These are phyloP conservation scores for Populus pruinosa DNA, from an alignment of 345 rosid genomes.

Conservation along the genomic window DNA sequence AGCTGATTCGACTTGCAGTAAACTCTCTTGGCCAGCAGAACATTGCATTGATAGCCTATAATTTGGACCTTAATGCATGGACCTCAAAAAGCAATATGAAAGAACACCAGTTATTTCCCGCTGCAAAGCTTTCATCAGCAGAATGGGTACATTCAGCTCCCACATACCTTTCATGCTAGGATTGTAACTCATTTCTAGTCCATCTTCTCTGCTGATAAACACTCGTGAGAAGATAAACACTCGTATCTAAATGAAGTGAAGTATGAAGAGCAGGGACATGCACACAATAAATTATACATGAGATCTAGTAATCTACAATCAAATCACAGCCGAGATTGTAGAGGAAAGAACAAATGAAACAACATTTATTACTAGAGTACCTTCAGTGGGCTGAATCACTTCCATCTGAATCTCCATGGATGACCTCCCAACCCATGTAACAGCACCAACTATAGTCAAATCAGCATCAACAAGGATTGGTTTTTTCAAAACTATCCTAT, in stretches of 20 bases:
- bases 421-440: constrained; percentile 87
- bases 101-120: neutral
- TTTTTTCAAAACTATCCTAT: constrained; percentile 63
- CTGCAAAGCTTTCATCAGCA: neutral
- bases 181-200: neutral
- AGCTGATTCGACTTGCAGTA: too few relatives aligned
- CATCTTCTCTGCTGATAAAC: neutral
- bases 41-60: neutral
- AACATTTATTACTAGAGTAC: constrained; percentile 23
- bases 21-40: too few relatives aligned
- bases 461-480: constrained; percentile 59
- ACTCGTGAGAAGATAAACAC: neutral
- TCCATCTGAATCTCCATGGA: constrained; percentile 86
- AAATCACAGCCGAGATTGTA: neutral
- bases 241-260: neutral
- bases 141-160: neutral
- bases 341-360: neutral
- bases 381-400: constrained; percentile 56
- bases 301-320: neutral
- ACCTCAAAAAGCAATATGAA: neutral
- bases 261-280: neutral
- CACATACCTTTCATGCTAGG: neutral
- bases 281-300: neutral
- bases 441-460: constrained; percentile 62
- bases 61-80: neutral